Evolutionary conservation across 257 asterid species (phyloP).

Genomic region (Capsicum baccatum): DNA sequence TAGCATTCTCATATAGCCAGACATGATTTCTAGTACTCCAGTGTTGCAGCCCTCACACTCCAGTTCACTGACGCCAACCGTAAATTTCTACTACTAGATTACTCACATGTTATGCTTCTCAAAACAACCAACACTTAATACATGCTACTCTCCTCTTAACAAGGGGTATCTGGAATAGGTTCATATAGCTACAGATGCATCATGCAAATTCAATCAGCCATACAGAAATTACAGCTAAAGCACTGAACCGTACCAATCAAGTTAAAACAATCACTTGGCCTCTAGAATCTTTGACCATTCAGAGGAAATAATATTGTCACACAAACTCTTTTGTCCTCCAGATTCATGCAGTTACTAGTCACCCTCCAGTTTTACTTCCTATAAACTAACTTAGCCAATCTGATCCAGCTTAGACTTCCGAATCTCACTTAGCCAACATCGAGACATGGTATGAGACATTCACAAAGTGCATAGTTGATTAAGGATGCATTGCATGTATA

Average conservation of each 20-base stretch:
- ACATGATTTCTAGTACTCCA: neutral
- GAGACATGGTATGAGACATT: neutral
- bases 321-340: conserved; percentile 7
- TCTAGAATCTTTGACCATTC: conserved; percentile 24
- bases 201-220: conserved; percentile 1
- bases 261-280: neutral
- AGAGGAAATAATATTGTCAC: neutral
- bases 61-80: neutral
- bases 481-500: conserved; percentile 18
- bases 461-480: neutral
- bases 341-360: conserved; percentile 9
- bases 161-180: neutral
- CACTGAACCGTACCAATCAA: neutral
- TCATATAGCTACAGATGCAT: conserved; percentile 11
- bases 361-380: conserved; percentile 15
- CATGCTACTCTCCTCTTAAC: conserved; percentile 23
- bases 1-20: conserved; percentile 20
- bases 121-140: neutral
- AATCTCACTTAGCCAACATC: neutral
- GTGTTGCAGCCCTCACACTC: neutral
- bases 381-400: neutral
- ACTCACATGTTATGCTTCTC: neutral
- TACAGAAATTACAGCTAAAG: neutral
- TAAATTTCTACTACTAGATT: neutral
- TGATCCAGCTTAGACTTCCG: neutral